These are phyloP conservation scores for Alternaria sp. DNA, from an alignment of 2,329 filamentous ascomycete species.

Conservation along the genomic window DNA sequence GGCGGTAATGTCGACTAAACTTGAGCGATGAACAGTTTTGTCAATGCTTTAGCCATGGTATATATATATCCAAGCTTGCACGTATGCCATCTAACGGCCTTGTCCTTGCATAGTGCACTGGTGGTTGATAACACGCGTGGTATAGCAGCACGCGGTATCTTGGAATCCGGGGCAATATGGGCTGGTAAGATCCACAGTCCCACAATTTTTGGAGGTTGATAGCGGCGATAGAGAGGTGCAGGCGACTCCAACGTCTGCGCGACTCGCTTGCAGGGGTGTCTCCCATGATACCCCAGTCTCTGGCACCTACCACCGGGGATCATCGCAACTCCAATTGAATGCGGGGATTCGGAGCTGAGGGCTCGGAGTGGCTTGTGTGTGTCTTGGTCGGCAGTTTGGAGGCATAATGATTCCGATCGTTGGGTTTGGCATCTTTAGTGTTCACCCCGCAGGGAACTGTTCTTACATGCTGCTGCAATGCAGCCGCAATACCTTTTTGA, in stretches of 20 bases:
- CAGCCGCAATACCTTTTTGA: not conserved
- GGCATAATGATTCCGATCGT: not conserved
- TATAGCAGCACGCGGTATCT: conserved; percentile 21
- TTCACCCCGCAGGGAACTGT: not conserved
- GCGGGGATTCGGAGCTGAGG: not conserved
- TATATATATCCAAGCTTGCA: conserved; percentile 16
- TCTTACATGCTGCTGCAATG: not conserved
- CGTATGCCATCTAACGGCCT: conserved; percentile 5
- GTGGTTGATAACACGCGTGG: conserved; percentile 9
- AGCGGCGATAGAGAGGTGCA: conserved; percentile 12
- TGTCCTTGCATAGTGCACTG: conserved; percentile 11
- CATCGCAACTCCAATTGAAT: conserved; percentile 3
- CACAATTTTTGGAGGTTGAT: conserved; percentile 34
- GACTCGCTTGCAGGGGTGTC: conserved; percentile 11
- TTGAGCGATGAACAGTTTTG: not conserved
- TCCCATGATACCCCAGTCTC: conserved; percentile 8
- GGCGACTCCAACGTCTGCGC: conserved; percentile 12
- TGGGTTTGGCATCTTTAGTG: not conserved
- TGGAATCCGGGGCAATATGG: conserved; percentile 38
- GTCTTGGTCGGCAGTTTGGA: not conserved
- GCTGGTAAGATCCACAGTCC: conserved; percentile 21
- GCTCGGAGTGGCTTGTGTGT: not conserved
- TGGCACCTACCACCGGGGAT: not conserved
- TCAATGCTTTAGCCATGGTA: not conserved
- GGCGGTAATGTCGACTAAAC: not conserved